Evolutionary conservation across 164 flowering plant species (phyloP).

Genomic region (Kingdonia uniflora): DNA sequence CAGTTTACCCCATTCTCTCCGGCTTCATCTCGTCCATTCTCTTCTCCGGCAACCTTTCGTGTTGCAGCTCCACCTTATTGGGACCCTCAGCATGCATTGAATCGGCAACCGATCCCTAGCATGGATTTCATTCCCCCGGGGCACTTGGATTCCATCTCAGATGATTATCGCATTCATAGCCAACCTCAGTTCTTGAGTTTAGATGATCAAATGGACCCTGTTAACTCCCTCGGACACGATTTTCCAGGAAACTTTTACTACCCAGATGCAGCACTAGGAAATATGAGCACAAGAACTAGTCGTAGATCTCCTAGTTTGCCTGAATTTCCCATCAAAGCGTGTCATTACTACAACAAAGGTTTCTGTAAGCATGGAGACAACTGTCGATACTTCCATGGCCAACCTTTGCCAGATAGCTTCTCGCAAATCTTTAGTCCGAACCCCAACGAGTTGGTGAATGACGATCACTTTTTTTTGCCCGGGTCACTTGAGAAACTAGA

Average conservation of each 20-base stretch:
- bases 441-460: conserved; percentile 24
- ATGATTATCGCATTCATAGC: conserved; percentile 28
- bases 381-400: conserved; percentile 70
- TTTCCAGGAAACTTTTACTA: conserved; percentile 23
- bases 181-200: conserved; percentile 31
- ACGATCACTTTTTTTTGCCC: conserved; percentile 43
- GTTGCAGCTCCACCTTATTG: conserved; percentile 28
- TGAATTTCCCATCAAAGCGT: conserved; percentile 41
- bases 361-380: conserved; percentile 72
- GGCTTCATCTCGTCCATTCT: conserved; percentile 26
- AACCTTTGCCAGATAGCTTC: conserved; percentile 28
- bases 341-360: conserved; percentile 70
- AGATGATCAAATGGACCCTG: conserved; percentile 42
- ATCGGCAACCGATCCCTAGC: conserved; percentile 21
- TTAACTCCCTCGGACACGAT: conserved; percentile 13
- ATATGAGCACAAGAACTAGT: conserved; percentile 20
- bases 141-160: conserved; percentile 24
- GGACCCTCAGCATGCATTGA: conserved; percentile 29
- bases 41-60: conserved; percentile 21
- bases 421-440: conserved; percentile 23
- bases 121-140: conserved; percentile 21
- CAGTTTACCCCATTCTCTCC: conserved; percentile 38
- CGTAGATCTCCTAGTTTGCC: conserved; percentile 26
- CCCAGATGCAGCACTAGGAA: conserved; percentile 30
- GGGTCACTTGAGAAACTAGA: conserved; percentile 72